Evolutionary conservation across 306 rosid species (phyloP).

Genomic region (Spatholobus suberectus): DNA sequence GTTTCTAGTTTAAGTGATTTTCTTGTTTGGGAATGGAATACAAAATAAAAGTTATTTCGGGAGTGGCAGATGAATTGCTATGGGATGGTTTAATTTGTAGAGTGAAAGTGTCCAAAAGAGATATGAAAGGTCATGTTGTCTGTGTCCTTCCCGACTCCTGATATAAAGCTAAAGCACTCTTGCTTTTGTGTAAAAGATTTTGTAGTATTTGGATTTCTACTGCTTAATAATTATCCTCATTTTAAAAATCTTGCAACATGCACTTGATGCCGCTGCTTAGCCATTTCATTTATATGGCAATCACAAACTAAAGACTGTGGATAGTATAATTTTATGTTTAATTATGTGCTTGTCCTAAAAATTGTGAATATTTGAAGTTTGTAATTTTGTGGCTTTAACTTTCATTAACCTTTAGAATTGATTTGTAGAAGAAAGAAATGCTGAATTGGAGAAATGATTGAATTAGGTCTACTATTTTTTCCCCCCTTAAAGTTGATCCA

Average conservation of each 20-base stretch:
- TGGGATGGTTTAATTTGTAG: conserved; percentile 40
- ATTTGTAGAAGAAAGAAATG: neutral
- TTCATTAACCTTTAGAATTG: neutral
- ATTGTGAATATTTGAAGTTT: neutral
- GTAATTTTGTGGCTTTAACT: neutral
- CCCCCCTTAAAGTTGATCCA: too few species aligned
- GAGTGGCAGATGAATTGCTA: conserved; percentile 36
- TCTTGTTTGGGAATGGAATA: too few species aligned
- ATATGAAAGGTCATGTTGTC: conserved; percentile 34
- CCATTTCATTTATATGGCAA: conserved; percentile 15
- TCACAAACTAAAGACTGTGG: conserved; percentile 14
- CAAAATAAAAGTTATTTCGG: too few species aligned
- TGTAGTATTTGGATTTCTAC: conserved; percentile 38
- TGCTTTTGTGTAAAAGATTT: conserved; percentile 36
- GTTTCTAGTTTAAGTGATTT: too few species aligned
- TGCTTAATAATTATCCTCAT: conserved; percentile 25
- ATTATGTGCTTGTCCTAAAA: neutral
- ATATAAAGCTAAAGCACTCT: conserved; percentile 36
- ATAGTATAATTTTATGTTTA: neutral
- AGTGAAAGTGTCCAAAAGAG: conserved; percentile 18
- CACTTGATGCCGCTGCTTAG: conserved; percentile 32
- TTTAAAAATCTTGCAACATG: conserved; percentile 22
- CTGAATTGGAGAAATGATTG: too few species aligned
- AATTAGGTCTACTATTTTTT: too few species aligned
- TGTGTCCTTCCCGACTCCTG: conserved; percentile 28